Percentiles rank a stretch among this genome's conserved stretches.
Conservation (phyloP, 148 eudicot genomes). For the Rhododendron molle region DNA sequence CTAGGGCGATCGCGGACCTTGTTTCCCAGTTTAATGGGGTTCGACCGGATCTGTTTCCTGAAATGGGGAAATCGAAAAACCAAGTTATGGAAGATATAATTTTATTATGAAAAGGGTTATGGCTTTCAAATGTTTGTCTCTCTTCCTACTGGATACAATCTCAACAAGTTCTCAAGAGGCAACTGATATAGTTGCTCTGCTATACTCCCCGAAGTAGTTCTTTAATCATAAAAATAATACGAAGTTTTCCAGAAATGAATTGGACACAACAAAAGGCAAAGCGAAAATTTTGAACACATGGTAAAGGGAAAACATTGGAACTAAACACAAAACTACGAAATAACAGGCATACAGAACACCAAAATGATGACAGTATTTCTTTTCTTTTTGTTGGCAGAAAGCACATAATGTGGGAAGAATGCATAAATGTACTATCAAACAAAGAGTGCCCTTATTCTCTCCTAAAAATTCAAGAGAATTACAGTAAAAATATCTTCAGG, state of each 20-base stretch:
- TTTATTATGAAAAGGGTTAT: not conserved
- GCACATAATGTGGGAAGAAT: not conserved
- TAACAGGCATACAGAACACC: not conserved
- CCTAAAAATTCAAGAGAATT: not conserved
- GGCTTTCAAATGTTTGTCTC: not conserved
- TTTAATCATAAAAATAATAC: not conserved
- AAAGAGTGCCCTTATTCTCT: not conserved
- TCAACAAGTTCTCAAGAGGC: not conserved
- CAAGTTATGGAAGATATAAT: not conserved
- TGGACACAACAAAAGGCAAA: not conserved
- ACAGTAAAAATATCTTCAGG: not conserved
- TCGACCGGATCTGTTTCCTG: conserved; percentile 10
- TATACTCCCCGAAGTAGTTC: not conserved
- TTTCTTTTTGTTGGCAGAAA: not conserved
- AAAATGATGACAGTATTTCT: not conserved
- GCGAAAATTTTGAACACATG: not conserved
- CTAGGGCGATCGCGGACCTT: conserved; percentile 47
- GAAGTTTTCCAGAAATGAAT: not conserved
- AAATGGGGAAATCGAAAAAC: not conserved
- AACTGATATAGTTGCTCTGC: not conserved
- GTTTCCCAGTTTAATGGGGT: conserved; percentile 52
- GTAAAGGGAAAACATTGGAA: not conserved
- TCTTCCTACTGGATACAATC: not conserved
- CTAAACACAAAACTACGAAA: not conserved
- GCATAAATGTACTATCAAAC: not conserved